Base-by-base conservation (phyloP, 192 early-diverging fungal species). In the Coemansia brasiliensis region DNA sequence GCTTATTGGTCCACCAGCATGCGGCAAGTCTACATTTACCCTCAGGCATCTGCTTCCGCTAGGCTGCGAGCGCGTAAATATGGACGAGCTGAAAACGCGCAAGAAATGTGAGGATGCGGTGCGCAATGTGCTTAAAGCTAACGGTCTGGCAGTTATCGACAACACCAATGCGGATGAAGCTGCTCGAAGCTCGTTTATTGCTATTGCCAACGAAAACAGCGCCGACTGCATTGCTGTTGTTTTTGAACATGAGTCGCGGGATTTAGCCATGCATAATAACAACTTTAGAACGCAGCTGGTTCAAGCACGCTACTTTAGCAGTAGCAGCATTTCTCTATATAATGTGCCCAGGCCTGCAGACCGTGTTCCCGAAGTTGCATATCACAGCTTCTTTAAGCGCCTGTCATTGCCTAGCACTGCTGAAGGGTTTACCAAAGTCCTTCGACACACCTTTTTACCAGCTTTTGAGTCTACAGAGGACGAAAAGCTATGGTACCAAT, bases 11-110 rank as follows among this genome's bases (percentile, higher is more conserved):
- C 83, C 81, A 10, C 93, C 93, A 1, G 95, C 90, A 0, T 85
- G 83, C 16, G 95, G 95, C 17, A 97, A 95, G 67, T 86, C 87
- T 0, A 85, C 82, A 2, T 92, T 94, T 81, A 79, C 85, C 1
- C 57, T 65, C 6, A 77, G 63, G n/a, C 80, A 90, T 27, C 68
- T 94, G 25, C 64, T 82, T 17, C 71, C 82, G 1, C 79, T 85
- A 13, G 85, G 85, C 0, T 92, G 91, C 55, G 80, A 82, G 27
- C 83, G 84, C 38, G 80, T 95, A 57, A 95, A 94, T 60, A 85
- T 92, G 83, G 94, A 95, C 66, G 85, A 80, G 5, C 74, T 94
- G 6, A 90, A 90, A 65, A 85, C 88, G 15, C 67, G 75, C 13
- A 84, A 87, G n/a, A 89, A 89, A 56, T 97, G 95, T 67, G 29